Evolutionary conservation across 176 grass and related monocot genomes (phyloP), one percentile per base, ranked within the genome.

Genomic region (Avena sativa): DNA sequence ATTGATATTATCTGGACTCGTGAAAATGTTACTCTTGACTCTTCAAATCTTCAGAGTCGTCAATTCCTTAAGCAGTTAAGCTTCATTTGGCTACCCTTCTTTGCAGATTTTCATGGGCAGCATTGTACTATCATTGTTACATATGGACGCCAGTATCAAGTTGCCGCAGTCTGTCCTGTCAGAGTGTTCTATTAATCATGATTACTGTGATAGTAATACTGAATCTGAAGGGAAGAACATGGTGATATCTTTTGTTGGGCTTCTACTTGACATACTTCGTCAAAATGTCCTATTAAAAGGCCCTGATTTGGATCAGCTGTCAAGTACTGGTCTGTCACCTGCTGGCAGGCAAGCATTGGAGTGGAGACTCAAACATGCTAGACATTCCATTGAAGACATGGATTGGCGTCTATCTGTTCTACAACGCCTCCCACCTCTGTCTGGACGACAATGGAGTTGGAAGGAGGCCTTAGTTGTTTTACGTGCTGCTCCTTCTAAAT

Each of bases 381-480:
- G 80, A 86, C 85, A 88, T 89, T 82, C 86, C 47, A 88, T 98
- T 65, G 93, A 94, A 81, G 93, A 96, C 71, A 92, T 95, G 66
- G 92, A 93, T 60, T 98, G 96, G 96, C 90, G 90, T 71, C 84
- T 98, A 80, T 95, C 96, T 88, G 82, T 98, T 88, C 86, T 96
- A 79, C 84, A 94, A 65, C 90, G 87, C 46, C 87, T 98, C 83
- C 93, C 85, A 85, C 96, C 93, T 75, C 66, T 91, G 74, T 91
- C 92, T 90, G 90, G 81, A 79, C 67, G 76, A 62, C 88, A 92
- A 77, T 98, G 93, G 96, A 90, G 86, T 91, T 98, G 93, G 96
- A 96, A 95, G 83, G 96, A 98, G 88, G 96, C 93, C 81, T 89
- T 98, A 76, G 96, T 94, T 88, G 88, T 95, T 90, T 92, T 95